These are phyloP conservation scores for Gossypium australe DNA, from an alignment of 345 rosid genomes.

Conservation along the genomic window DNA sequence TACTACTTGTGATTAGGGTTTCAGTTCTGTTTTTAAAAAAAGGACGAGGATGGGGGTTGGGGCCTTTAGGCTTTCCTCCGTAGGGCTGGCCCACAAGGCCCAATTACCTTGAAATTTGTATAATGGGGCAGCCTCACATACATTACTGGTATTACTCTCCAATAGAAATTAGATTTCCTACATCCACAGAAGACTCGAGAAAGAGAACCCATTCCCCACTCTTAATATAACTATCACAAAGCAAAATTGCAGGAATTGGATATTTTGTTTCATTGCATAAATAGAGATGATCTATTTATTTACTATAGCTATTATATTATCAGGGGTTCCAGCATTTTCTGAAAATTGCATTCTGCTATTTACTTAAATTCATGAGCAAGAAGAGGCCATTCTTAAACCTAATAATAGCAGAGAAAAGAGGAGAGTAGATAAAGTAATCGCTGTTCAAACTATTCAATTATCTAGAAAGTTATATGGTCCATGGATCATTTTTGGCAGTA, in stretches of 20 bases:
- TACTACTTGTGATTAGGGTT: background rate
- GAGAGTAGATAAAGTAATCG: background rate
- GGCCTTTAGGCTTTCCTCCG: too few relatives aligned
- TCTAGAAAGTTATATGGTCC: slow-evolving; percentile 4
- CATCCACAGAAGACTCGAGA: background rate
- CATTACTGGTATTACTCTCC: too few relatives aligned
- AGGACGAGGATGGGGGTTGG: background rate
- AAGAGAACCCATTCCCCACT: background rate
- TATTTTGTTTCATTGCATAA: background rate
- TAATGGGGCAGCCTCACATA: background rate
- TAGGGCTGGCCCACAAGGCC: background rate
- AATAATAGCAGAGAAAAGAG: background rate
- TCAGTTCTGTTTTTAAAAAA: background rate
- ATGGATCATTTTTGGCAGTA: slow-evolving; percentile 29
- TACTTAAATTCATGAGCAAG: background rate
- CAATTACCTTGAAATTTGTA: background rate
- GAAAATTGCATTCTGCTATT: background rate
- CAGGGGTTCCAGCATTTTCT: background rate
- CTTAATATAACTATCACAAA: background rate
- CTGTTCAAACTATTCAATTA: background rate
- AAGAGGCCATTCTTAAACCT: background rate
- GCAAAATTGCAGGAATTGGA: background rate
- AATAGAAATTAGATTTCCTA: too few relatives aligned
- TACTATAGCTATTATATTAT: too few relatives aligned
- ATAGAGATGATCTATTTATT: background rate